These are phyloP conservation scores for Cyberlindnera mycetangii DNA, from an alignment of 805 yeast species.

Conservation along the genomic window DNA sequence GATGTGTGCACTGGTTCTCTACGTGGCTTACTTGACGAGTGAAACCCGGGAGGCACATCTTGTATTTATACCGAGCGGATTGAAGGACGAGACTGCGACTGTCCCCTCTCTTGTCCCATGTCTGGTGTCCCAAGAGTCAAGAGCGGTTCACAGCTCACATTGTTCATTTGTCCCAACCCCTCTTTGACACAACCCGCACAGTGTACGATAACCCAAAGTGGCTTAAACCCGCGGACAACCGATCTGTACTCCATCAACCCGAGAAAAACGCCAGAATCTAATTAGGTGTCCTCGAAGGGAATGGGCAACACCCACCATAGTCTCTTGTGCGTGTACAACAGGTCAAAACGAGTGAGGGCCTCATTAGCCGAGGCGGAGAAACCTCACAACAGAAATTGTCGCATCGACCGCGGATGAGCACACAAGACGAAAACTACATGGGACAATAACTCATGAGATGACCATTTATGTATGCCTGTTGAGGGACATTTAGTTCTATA, in stretches of 20 bases:
- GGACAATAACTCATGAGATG: constrained; percentile 8
- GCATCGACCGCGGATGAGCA: constrained; percentile 1
- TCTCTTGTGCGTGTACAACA: neutral
- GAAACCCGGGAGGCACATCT: too few relatives aligned
- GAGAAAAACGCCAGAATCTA: too few relatives aligned
- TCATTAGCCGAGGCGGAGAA: neutral
- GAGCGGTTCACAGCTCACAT: neutral
- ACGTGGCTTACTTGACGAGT: too few relatives aligned
- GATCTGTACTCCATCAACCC: neutral
- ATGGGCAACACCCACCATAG: too few relatives aligned
- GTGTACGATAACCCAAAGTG: too few relatives aligned
- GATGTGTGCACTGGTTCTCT: too few relatives aligned
- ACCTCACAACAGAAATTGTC: neutral
- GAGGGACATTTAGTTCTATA: constrained; percentile 19
- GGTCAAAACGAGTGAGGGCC: too few relatives aligned
- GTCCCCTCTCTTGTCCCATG: neutral
- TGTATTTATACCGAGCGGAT: too few relatives aligned
- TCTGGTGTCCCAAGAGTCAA: neutral
- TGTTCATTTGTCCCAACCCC: neutral
- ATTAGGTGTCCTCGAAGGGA: too few relatives aligned
- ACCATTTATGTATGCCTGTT: constrained; percentile 24
- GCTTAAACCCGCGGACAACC: too few relatives aligned
- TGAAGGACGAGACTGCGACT: neutral
- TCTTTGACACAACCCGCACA: neutral
- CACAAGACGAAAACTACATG: too few relatives aligned